phyloP scores from a whole-genome alignment of 2,329 filamentous ascomycete genomes.

The Dothideomycetes sp. region DNA sequence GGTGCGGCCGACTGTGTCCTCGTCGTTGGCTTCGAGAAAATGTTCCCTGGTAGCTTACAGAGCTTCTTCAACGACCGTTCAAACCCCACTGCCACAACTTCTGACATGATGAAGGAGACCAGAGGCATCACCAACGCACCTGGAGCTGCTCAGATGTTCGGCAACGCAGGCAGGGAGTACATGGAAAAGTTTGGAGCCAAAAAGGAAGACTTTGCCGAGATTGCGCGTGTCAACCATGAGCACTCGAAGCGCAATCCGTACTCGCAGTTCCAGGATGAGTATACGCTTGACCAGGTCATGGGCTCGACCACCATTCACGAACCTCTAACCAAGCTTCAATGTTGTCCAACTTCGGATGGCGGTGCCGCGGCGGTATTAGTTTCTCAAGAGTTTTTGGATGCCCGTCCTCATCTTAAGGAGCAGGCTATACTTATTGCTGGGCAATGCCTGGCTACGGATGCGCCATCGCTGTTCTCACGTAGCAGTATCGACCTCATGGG shows the following conservation, averaged over 20 bases:
- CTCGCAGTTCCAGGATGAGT: constrained; percentile 92
- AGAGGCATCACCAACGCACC: constrained; percentile 74
- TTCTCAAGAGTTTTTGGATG: constrained; percentile 79
- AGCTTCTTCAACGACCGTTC: constrained; percentile 75
- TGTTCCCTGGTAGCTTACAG: constrained; percentile 84
- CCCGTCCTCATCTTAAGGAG: constrained; percentile 67
- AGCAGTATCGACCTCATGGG: constrained; percentile 84
- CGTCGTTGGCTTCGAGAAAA: constrained; percentile 96
- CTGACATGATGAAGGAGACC: constrained; percentile 73
- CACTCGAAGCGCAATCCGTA: constrained; percentile 92
- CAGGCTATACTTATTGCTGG: constrained; percentile 86
- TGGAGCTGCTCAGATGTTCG: constrained; percentile 86
- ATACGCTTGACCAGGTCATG: constrained; percentile 75
- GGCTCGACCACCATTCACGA: constrained; percentile 68
- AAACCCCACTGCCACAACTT: constrained; percentile 65
- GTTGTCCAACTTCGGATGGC: constrained; percentile 92
- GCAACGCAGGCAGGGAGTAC: constrained; percentile 87
- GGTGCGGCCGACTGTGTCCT: constrained; percentile 81
- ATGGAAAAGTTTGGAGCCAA: constrained; percentile 91
- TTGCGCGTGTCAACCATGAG: constrained; percentile 83
- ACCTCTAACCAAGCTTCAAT: constrained; percentile 95
- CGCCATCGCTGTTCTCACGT: constrained; percentile 65
- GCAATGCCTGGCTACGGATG: constrained; percentile 79
- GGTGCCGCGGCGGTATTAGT: constrained; percentile 82
- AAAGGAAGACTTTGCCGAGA: constrained; percentile 83